These are phyloP conservation scores for Russula emetica DNA, from an alignment of 768 basidiomycete species.

Conservation along the genomic window DNA sequence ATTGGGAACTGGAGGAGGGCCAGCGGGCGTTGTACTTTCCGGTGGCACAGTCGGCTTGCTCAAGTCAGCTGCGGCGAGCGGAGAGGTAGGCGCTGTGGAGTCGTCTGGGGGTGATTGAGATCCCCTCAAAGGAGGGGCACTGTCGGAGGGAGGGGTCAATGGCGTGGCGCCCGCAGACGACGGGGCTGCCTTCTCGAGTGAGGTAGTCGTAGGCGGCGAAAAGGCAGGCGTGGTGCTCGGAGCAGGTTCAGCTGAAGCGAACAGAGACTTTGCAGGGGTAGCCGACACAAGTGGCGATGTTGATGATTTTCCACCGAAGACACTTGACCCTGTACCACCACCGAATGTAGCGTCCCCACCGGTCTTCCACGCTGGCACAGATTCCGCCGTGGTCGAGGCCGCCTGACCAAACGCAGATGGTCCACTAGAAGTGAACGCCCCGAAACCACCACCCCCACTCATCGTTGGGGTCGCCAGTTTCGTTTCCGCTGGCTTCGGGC, in stretches of 20 bases:
- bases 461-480: conserved; percentile 3
- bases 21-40: conserved; percentile 30
- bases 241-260: conserved; percentile 5
- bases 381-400: neutral
- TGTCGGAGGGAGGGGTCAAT: neutral
- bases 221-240: conserved; percentile 21
- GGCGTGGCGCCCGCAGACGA: conserved; percentile 5
- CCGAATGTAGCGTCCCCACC: conserved; percentile 17
- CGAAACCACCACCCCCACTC: conserved; percentile 32
- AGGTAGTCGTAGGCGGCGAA: conserved; percentile 9
- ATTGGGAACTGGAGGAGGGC: conserved; percentile 25
- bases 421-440: conserved; percentile 31
- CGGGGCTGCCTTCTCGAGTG: neutral
- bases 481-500: conserved; percentile 16
- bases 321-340: conserved; percentile 6
- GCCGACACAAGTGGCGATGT: conserved; percentile 1
- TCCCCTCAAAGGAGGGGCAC: neutral
- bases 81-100: conserved; percentile 8
- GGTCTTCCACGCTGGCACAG: conserved; percentile 25
- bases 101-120: neutral
- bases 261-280: conserved; percentile 7
- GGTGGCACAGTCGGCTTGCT: neutral
- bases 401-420: conserved; percentile 19
- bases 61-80: neutral
- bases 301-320: conserved; percentile 14